A percentile compares a stretch with the other conserved stretches of the same genome.
These are phyloP conservation scores for Aspergillus transmontanensis DNA, from an alignment of 2,329 filamentous ascomycete genomes.

Conservation along the genomic window DNA sequence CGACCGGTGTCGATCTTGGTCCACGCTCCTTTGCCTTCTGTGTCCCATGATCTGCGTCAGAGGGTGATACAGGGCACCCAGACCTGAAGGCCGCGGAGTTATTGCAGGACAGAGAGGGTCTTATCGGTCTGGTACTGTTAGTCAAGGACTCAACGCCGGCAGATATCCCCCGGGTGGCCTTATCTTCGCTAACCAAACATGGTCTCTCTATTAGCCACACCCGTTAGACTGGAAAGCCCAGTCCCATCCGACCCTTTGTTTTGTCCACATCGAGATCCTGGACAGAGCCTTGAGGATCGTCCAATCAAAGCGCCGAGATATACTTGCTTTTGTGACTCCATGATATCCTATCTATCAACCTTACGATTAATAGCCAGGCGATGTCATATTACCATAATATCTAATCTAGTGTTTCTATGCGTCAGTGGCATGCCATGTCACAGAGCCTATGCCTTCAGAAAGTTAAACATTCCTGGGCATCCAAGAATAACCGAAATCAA, in stretches of 20 bases:
- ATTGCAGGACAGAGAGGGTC: not conserved
- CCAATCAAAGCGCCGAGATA: conserved; percentile 24
- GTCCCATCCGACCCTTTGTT: not conserved
- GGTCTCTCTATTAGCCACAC: not conserved
- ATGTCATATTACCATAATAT: conserved; percentile 7
- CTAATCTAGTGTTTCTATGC: conserved; percentile 9
- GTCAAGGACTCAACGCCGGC: not conserved
- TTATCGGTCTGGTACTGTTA: conserved; percentile 1
- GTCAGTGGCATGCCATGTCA: conserved; percentile 9
- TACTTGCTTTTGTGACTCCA: conserved; percentile 5
- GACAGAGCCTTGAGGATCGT: conserved; percentile 4
- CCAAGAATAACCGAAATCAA: not conserved
- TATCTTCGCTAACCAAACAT: conserved; percentile 3
- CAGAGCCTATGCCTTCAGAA: conserved; percentile 8
- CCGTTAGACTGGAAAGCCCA: not conserved
- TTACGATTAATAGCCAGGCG: conserved; percentile 6
- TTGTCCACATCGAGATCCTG: not conserved
- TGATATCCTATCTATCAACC: not conserved
- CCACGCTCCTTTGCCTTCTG: not conserved
- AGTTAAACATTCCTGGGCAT: conserved; percentile 13
- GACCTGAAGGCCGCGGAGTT: conserved; percentile 5
- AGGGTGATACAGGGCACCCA: not conserved
- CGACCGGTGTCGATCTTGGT: conserved; percentile 3
- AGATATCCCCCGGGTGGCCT: not conserved
- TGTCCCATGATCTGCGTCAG: not conserved